These are phyloP conservation scores for Lachnellula cervina DNA, from an alignment of 2,329 filamentous ascomycete species.

Conservation along the genomic window DNA sequence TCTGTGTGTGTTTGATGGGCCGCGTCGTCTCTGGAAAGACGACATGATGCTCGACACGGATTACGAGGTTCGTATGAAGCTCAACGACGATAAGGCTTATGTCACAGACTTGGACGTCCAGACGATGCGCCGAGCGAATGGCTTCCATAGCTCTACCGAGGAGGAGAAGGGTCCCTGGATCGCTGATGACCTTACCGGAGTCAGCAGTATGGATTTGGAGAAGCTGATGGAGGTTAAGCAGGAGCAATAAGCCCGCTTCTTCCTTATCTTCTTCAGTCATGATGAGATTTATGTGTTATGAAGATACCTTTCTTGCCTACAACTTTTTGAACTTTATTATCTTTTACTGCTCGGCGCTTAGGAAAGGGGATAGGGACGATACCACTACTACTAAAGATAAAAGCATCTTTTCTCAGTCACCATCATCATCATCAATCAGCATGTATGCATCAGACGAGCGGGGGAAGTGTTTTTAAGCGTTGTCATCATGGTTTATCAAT, in stretches of 20 bases:
- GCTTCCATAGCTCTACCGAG: constrained; percentile 70
- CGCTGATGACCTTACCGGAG: constrained; percentile 62
- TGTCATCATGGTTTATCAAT: not conserved
- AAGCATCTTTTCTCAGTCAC: constrained; percentile 17
- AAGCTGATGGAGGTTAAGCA: constrained; percentile 48
- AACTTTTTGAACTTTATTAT: constrained; percentile 8
- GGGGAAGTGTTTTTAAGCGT: constrained; percentile 6
- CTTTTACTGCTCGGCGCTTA: constrained; percentile 15
- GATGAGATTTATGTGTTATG: constrained; percentile 20
- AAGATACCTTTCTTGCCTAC: constrained; percentile 18
- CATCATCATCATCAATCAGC: constrained; percentile 13
- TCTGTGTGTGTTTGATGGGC: constrained; percentile 85
- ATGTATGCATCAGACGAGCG: constrained; percentile 12
- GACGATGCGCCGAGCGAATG: constrained; percentile 83
- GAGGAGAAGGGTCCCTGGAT: constrained; percentile 87
- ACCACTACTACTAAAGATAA: constrained; percentile 26
- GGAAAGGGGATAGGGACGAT: constrained; percentile 17
- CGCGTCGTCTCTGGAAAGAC: constrained; percentile 86
- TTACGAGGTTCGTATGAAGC: constrained; percentile 83
- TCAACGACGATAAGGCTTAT: constrained; percentile 60
- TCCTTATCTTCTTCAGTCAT: not conserved
- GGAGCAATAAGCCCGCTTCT: constrained; percentile 15
- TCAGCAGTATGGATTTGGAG: constrained; percentile 55
- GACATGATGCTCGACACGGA: constrained; percentile 98
- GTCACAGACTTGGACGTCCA: constrained; percentile 91